These are phyloP conservation scores for Mycena venus DNA, from an alignment of 768 basidiomycete genomes.

Conservation along the genomic window DNA sequence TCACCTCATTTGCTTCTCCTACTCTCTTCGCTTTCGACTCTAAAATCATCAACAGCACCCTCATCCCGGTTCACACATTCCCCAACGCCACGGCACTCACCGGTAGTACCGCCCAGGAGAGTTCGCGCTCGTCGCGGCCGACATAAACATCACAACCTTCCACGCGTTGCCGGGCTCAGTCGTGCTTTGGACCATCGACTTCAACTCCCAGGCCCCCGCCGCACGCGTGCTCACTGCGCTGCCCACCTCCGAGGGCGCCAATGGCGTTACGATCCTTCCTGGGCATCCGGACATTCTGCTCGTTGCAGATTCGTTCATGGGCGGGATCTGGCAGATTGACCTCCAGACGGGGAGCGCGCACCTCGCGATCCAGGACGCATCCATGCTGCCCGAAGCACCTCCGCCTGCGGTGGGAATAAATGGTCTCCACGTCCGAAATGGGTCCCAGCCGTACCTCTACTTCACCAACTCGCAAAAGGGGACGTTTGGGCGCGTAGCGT, in stretches of 20 bases:
- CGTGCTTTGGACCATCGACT: not conserved
- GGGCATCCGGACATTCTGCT: not conserved
- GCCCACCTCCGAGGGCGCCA: not conserved
- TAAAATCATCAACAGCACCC: not conserved
- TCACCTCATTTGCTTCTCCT: conserved; percentile 16
- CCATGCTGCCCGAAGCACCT: not conserved
- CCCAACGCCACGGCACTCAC: conserved; percentile 3
- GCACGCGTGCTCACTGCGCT: not conserved
- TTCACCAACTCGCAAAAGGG: not conserved
- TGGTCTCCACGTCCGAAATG: not conserved
- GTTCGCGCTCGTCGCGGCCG: not conserved
- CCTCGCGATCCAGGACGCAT: not conserved
- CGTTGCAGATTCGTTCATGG: not conserved
- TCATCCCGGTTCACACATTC: conserved; percentile 6
- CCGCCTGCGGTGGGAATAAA: not conserved
- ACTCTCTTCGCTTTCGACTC: conserved; percentile 4
- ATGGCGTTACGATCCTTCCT: not conserved
- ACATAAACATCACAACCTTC: not conserved
- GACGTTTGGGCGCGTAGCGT: not conserved
- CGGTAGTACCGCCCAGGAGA: not conserved
- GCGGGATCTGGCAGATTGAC: not conserved
- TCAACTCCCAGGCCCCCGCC: not conserved
- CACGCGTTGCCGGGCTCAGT: not conserved
- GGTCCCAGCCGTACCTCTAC: not conserved
- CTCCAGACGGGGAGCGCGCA: not conserved